Base-by-base conservation (phyloP, 2,329 filamentous ascomycete genomes). In the Aspergillus novoparasiticus region DNA sequence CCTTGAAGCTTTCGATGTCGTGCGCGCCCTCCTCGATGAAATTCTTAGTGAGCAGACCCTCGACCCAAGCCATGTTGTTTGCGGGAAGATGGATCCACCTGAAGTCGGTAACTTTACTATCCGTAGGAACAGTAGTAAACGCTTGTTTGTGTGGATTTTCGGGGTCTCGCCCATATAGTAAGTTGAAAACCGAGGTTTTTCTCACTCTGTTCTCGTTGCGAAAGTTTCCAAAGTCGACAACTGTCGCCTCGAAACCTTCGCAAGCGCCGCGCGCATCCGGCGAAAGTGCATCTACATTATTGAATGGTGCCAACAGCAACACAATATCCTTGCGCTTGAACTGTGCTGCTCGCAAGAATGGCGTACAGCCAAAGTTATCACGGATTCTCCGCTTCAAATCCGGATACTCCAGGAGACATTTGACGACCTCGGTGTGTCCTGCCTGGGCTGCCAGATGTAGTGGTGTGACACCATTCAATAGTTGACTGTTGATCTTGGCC, bases 1-100 rank as follows among this genome's bases (percentile, higher is more conserved):
- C 85, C 68, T 88, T 89, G 76, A 88, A 89, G 1, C 85, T 84
- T 69, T 88, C 85, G 1, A 88, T 83, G 70, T 89, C 87, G n/a
- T 82, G 81, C 19, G 84, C 83, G 0, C 86, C 86, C 43, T 86
- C 84, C 71, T 90, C 87, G 39, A 89, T 85, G 67, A 89, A 89
- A 9, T 82, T 83, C 66, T 89, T 89, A 1, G 86, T 86, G n/a
- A 89, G 75, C 1, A 90, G 76, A 0, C 86, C 83, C 73, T 89
- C 87, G 5, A 86, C 83, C 87, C 87, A 90, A 1, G 84, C 83
- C 74, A 78, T 76, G 28, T 85, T 85, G 66, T 85, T 85, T 3
- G 83, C 83, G 6, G 83, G 83, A 6, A 85, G 73, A 73, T 85
- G 83, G 57, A 85, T 84, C 83, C 83, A 85, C 23, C 83, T 76